Conservation (phyloP, 2,329 filamentous ascomycete genomes). For the Penicillium sp. region DNA sequence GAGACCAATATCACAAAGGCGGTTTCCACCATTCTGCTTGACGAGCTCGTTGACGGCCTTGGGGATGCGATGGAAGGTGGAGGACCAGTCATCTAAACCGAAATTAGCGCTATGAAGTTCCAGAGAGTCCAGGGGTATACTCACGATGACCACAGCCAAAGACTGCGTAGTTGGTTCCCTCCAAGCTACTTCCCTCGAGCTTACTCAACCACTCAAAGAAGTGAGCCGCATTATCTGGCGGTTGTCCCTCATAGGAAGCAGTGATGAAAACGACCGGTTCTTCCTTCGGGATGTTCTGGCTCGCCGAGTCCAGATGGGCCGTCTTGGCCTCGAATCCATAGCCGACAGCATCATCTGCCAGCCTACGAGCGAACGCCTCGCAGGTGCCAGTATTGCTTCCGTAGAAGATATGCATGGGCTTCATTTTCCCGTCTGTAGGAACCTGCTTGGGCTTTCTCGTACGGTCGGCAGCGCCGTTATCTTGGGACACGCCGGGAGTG, state of each 20-base stretch:
- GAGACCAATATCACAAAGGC: conserved; percentile 56
- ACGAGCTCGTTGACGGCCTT: conserved; percentile 63
- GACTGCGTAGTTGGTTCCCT: conserved; percentile 66
- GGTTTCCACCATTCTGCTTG: conserved; percentile 53
- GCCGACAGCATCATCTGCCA: conserved; percentile 62
- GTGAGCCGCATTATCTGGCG: conserved; percentile 71
- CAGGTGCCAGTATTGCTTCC: conserved; percentile 78
- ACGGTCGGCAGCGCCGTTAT: conserved; percentile 16
- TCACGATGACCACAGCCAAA: conserved; percentile 68
- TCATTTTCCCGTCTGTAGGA: conserved; percentile 29
- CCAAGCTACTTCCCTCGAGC: conserved; percentile 56
- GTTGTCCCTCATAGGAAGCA: conserved; percentile 74
- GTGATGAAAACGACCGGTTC: conserved; percentile 70
- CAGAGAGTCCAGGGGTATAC: conserved; percentile 9
- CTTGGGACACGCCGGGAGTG: conserved; percentile 12
- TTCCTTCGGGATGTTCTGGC: conserved; percentile 62
- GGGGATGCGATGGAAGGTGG: conserved; percentile 70
- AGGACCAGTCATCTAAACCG: conserved; percentile 47
- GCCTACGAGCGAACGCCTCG: conserved; percentile 67
- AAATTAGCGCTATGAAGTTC: background rate
- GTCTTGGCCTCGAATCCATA: conserved; percentile 65
- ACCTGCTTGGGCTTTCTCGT: conserved; percentile 26
- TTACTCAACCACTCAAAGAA: conserved; percentile 70
- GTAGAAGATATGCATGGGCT: conserved; percentile 69
- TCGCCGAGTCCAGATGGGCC: conserved; percentile 65